phyloP scores from a whole-genome alignment of 768 basidiomycete genomes.

The Pisolithus tinctorius region DNA sequence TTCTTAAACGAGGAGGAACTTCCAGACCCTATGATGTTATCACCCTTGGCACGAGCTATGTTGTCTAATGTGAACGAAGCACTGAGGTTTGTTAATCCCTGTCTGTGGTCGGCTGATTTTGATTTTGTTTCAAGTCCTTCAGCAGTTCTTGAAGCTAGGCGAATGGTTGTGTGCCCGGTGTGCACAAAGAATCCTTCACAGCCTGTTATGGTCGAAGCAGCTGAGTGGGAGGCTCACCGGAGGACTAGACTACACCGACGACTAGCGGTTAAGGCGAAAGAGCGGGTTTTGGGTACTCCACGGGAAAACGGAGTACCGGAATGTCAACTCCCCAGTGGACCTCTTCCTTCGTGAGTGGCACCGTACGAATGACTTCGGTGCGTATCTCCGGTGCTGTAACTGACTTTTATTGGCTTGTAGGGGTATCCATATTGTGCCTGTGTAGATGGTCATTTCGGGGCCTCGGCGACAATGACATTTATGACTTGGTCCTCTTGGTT shows the following conservation, averaged over 20 bases:
- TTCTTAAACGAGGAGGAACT: slow-evolving; percentile 47
- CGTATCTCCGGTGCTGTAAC: neutral
- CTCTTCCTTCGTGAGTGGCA: neutral
- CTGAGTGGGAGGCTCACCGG: slow-evolving; percentile 50
- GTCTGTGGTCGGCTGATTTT: neutral
- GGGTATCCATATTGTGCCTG: no score
- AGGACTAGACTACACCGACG: slow-evolving; percentile 50
- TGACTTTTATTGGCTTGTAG: no score
- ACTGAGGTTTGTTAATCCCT: slow-evolving; percentile 33
- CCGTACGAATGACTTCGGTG: neutral
- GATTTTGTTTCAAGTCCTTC: slow-evolving; percentile 40
- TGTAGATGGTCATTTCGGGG: no score
- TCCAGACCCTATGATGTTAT: slow-evolving; percentile 53
- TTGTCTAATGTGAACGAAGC: slow-evolving; percentile 39
- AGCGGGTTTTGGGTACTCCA: neutral
- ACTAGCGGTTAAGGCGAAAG: slow-evolving; percentile 29
- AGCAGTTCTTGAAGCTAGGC: slow-evolving; percentile 47
- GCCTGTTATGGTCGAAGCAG: slow-evolving; percentile 56
- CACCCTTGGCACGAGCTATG: slow-evolving; percentile 46
- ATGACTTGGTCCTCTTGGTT: no score
- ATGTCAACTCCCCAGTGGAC: neutral
- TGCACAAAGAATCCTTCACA: slow-evolving; percentile 53
- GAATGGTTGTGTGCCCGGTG: slow-evolving; percentile 49
- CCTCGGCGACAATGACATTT: no score
- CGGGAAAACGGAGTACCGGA: neutral